These are phyloP conservation scores for Bruguiera gymnorhiza DNA, from an alignment of 345 rosid species.

Conservation along the genomic window DNA sequence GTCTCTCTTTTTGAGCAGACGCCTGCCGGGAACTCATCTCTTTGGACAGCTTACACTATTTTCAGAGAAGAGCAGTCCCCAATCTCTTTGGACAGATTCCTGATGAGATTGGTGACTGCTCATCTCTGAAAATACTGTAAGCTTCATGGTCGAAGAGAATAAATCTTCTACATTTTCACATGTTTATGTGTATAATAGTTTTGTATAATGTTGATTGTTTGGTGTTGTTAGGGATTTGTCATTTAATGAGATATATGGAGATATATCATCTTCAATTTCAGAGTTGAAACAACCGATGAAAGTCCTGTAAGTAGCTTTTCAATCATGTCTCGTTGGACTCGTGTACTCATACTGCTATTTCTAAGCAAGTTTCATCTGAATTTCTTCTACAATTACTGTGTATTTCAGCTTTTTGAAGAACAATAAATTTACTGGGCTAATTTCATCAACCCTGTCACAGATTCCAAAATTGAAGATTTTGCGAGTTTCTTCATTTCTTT, in stretches of 20 bases:
- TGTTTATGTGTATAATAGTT: background rate
- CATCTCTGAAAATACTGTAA: constrained; percentile 70
- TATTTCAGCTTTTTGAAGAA: constrained; percentile 66
- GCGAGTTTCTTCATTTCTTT: constrained; percentile 39
- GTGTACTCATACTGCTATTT: background rate
- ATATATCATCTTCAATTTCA: constrained; percentile 85
- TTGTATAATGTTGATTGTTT: constrained; percentile 8
- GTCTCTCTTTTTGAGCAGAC: constrained; percentile 33
- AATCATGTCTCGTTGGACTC: background rate
- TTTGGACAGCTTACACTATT: too few relatives aligned
- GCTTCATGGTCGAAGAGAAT: constrained; percentile 18
- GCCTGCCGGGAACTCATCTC: constrained; percentile 66
- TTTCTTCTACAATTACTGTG: constrained; percentile 1
- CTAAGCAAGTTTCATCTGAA: constrained; percentile 1
- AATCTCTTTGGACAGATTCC: constrained; percentile 76
- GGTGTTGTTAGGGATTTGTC: constrained; percentile 68
- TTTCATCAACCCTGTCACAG: constrained; percentile 91
- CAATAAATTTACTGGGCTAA: constrained; percentile 80
- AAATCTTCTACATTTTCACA: background rate
- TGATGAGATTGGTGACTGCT: constrained; percentile 94
- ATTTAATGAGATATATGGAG: constrained; percentile 77
- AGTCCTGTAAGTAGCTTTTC: constrained; percentile 50
- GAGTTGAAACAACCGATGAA: constrained; percentile 76
- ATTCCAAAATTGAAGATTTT: constrained; percentile 81
- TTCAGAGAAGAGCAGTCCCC: too few relatives aligned